Percentiles rank a stretch among this genome's conserved stretches.
These are phyloP conservation scores for Butyriboletus loyo DNA, from an alignment of 768 basidiomycete species.

Conservation along the genomic window DNA sequence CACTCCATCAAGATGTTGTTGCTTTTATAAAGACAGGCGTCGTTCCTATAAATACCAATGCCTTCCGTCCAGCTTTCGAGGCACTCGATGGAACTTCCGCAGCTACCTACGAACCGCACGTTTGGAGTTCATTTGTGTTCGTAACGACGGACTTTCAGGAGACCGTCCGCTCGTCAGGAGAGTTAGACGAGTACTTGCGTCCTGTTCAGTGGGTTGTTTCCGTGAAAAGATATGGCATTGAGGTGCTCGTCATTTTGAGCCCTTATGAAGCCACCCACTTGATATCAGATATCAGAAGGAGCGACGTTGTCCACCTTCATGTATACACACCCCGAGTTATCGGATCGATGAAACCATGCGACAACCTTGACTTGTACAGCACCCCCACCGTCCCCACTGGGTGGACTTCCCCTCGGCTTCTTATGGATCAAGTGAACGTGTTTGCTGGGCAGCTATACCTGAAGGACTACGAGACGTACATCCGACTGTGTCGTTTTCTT, in stretches of 20 bases:
- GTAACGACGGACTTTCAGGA: constrained; percentile 16
- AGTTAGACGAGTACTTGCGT: constrained; percentile 20
- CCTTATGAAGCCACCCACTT: constrained; percentile 39
- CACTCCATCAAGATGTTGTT: constrained; percentile 18
- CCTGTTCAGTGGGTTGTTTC: constrained; percentile 32
- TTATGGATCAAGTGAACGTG: constrained; percentile 1
- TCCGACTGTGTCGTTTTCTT: background rate
- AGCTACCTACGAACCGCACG: constrained; percentile 14
- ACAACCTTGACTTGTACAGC: constrained; percentile 26
- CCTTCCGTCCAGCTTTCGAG: constrained; percentile 20
- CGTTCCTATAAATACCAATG: constrained; percentile 11
- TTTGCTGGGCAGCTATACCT: background rate
- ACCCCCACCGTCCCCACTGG: constrained; percentile 1
- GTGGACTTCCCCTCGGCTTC: background rate
- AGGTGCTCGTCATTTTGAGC: constrained; percentile 34
- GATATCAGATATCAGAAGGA: constrained; percentile 35
- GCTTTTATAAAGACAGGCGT: constrained; percentile 30
- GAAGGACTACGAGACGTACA: background rate
- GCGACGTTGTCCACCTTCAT: constrained; percentile 37
- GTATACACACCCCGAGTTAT: constrained; percentile 40
- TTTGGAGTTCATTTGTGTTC: constrained; percentile 20
- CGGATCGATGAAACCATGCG: constrained; percentile 35
- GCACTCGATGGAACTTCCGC: constrained; percentile 8
- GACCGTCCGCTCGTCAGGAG: constrained; percentile 4
- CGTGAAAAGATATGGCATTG: background rate